These are phyloP conservation scores for Neofusicoccum kwambonambiense DNA, from an alignment of 2,329 filamentous ascomycete genomes.

Conservation along the genomic window DNA sequence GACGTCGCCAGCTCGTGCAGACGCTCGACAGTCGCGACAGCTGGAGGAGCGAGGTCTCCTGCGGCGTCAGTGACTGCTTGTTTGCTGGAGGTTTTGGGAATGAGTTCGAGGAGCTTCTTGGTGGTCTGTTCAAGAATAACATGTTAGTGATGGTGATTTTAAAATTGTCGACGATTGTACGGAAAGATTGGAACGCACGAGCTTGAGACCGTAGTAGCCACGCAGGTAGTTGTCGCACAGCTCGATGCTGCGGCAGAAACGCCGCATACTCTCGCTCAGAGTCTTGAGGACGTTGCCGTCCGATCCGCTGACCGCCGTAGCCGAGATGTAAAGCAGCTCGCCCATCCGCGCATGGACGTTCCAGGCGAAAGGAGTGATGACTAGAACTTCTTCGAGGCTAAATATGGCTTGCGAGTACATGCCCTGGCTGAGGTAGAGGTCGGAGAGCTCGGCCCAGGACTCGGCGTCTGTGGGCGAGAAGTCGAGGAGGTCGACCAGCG, in stretches of 20 bases:
- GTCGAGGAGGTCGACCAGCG: slow-evolving; percentile 73
- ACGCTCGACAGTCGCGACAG: slow-evolving; percentile 59
- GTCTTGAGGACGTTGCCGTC: slow-evolving; percentile 45
- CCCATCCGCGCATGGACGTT: slow-evolving; percentile 89
- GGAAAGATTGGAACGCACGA: slow-evolving; percentile 54
- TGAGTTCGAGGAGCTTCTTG: slow-evolving; percentile 27
- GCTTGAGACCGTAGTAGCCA: slow-evolving; percentile 87
- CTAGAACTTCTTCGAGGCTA: slow-evolving; percentile 83
- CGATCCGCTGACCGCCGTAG: slow-evolving; percentile 33
- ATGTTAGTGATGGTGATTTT: neutral
- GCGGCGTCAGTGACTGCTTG: slow-evolving; percentile 27
- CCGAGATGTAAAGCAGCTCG: slow-evolving; percentile 74
- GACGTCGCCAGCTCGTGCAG: slow-evolving; percentile 71
- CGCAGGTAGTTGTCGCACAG: slow-evolving; percentile 90
- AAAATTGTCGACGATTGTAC: no score
- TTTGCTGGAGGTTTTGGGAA: slow-evolving; percentile 24
- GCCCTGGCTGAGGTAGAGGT: slow-evolving; percentile 79
- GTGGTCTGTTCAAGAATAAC: neutral
- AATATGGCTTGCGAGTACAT: slow-evolving; percentile 81
- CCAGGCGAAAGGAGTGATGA: slow-evolving; percentile 90
- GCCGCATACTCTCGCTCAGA: slow-evolving; percentile 72
- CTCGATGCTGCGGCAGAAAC: slow-evolving; percentile 88
- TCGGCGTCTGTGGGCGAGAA: slow-evolving; percentile 87
- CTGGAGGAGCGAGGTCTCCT: slow-evolving; percentile 52
- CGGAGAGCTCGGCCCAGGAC: slow-evolving; percentile 87